phyloP scores from a whole-genome alignment of 257 asterid genomes.

The Schizonepeta tenuifolia region DNA sequence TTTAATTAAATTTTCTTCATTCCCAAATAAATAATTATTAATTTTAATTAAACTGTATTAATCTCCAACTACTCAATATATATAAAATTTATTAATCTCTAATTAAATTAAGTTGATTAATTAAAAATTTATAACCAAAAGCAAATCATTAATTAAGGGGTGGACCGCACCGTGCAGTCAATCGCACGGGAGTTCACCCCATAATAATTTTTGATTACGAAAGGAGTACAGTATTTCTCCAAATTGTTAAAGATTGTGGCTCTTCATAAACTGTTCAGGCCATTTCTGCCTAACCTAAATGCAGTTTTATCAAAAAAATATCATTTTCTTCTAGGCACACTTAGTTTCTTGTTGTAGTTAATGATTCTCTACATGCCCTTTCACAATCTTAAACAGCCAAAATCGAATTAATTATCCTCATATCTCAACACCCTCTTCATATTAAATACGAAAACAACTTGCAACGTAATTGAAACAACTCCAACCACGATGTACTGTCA shows the following conservation, averaged over 20 bases:
- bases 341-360: conserved; percentile 13
- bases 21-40: too few relatives aligned
- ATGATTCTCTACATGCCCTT: conserved; percentile 27
- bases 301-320: not conserved
- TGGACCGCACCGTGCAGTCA: too few relatives aligned
- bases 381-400: conserved; percentile 23
- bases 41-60: too few relatives aligned
- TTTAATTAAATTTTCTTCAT: too few relatives aligned
- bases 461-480: not conserved
- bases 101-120: too few relatives aligned
- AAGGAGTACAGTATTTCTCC: not conserved
- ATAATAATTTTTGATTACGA: not conserved
- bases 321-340: not conserved
- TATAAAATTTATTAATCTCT: too few relatives aligned
- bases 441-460: not conserved
- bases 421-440: not conserved
- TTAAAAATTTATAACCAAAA: too few relatives aligned
- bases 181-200: too few relatives aligned
- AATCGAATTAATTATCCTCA: not conserved
- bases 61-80: too few relatives aligned
- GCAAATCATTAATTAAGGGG: too few relatives aligned
- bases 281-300: conserved; percentile 11
- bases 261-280: conserved; percentile 13
- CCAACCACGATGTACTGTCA: not conserved
- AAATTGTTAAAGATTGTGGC: conserved; percentile 15